These are phyloP conservation scores for Coelastrella sp. DNA, from an alignment of 139 green algal species.

Conservation along the genomic window DNA sequence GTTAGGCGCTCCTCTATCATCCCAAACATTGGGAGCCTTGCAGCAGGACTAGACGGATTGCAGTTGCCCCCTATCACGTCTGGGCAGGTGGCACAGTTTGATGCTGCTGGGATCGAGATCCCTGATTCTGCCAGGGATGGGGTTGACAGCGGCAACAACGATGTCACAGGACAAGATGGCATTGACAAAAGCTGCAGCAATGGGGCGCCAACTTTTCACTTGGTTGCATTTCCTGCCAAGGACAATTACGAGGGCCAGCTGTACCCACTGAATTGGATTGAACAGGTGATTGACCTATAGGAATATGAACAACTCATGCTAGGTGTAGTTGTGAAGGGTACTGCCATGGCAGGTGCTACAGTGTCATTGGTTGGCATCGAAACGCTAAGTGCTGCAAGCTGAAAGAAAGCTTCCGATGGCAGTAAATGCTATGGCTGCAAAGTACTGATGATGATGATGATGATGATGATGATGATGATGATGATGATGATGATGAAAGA, in stretches of 20 bases:
- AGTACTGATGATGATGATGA: too few relatives aligned
- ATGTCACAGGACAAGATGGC: background rate
- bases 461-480: too few relatives aligned
- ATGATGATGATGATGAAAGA: too few relatives aligned
- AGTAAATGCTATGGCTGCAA: too few relatives aligned
- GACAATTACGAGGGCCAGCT: conserved; percentile 66
- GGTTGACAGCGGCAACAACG: background rate
- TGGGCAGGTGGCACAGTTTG: background rate
- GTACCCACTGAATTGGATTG: conserved; percentile 73
- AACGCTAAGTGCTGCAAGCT: too few relatives aligned
- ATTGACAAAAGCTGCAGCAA: background rate
- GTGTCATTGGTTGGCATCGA: too few relatives aligned
- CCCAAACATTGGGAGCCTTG: background rate
- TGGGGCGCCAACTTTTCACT: conserved; percentile 42
- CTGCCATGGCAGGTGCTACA: too few relatives aligned
- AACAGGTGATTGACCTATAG: background rate
- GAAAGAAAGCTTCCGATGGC: too few relatives aligned
- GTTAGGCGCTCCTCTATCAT: background rate
- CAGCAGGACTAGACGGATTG: background rate
- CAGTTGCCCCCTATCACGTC: background rate
- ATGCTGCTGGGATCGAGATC: background rate
- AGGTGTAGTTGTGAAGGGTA: too few relatives aligned
- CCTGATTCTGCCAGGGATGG: too few relatives aligned
- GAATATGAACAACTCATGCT: too few relatives aligned
- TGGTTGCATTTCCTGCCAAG: conserved; percentile 78